Evolutionary conservation across 2,329 filamentous ascomycete species (phyloP).

Genomic region (Cladophialophora yegresii): DNA sequence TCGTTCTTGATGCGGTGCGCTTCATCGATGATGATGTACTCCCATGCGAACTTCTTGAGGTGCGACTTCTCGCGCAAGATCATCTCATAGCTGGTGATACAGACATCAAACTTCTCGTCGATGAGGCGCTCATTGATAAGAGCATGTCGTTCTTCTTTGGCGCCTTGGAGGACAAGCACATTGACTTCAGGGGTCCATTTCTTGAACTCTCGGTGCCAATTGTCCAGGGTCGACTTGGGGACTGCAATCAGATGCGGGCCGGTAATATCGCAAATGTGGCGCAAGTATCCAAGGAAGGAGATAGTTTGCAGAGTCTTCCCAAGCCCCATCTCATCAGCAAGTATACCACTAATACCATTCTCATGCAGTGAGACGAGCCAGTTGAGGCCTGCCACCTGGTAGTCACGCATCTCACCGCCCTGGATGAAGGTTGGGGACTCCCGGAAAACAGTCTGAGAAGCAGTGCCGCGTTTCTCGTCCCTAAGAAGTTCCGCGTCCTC

Average conservation of each 20-base stretch:
- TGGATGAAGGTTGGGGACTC: constrained; percentile 91
- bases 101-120: constrained; percentile 95
- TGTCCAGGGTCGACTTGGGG: constrained; percentile 95
- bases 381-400: constrained; percentile 92
- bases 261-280: constrained; percentile 83
- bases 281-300: constrained; percentile 89
- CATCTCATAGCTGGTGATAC: constrained; percentile 99
- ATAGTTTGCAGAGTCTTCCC: constrained; percentile 98
- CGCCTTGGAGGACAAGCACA: constrained; percentile 88
- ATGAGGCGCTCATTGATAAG: constrained; percentile 90
- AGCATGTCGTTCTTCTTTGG: constrained; percentile 85
- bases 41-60: constrained; percentile 97
- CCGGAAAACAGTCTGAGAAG: constrained; percentile 85
- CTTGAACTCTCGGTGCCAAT: constrained; percentile 94
- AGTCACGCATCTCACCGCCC: constrained; percentile 86
- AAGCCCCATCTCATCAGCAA: constrained; percentile 98
- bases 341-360: constrained; percentile 96
- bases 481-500: constrained; percentile 86
- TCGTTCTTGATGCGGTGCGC: constrained; percentile 99
- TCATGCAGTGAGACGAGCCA: constrained; percentile 98
- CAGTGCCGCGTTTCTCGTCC: constrained; percentile 85
- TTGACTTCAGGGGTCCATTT: constrained; percentile 96
- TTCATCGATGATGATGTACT: constrained; percentile 99
- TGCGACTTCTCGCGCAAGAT: constrained; percentile 92
- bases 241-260: constrained; percentile 91